Conservation (phyloP, 1,139 yeast species). For the Scheffersomyces quercinus region DNA sequence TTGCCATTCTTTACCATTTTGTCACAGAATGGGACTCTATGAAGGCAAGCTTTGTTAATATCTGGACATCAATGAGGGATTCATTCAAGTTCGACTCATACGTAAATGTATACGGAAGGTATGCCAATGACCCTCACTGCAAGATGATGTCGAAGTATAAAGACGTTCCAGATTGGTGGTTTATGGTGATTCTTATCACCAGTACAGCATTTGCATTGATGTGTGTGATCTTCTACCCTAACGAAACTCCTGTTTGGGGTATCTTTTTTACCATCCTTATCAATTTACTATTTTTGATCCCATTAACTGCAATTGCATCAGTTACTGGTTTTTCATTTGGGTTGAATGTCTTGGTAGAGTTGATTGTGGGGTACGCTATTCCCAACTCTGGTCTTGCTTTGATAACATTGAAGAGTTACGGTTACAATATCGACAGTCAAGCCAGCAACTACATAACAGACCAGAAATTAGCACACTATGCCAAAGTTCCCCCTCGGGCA, state of each 20-base stretch:
- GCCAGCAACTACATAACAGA: conserved; percentile 58
- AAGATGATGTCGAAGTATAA: conserved; percentile 54
- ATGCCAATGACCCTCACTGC: conserved; percentile 52
- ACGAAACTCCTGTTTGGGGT: conserved; percentile 58
- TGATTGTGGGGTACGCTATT: conserved; percentile 61
- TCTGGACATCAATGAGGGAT: conserved; percentile 30
- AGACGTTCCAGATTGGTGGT: conserved; percentile 69
- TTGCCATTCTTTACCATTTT: conserved; percentile 49
- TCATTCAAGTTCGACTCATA: conserved; percentile 20
- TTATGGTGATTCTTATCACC: conserved; percentile 44
- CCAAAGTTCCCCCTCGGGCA: conserved; percentile 61
- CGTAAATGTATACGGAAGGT: conserved; percentile 13
- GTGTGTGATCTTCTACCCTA: conserved; percentile 47
- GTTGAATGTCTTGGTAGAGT: conserved; percentile 58
- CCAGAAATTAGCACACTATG: conserved; percentile 63
- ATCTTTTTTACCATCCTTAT: conserved; percentile 58
- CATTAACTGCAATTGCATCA: conserved; percentile 47
- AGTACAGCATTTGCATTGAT: conserved; percentile 52
- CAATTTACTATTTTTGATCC: conserved; percentile 57
- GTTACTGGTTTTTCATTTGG: conserved; percentile 56
- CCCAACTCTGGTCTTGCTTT: conserved; percentile 66
- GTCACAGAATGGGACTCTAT: conserved; percentile 47
- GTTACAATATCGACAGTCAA: conserved; percentile 62
- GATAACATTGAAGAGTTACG: conserved; percentile 59
- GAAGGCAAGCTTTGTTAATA: conserved; percentile 39